phyloP scores from a whole-genome alignment of 2,329 filamentous ascomycete species.

The Hypoxylon sp. region DNA sequence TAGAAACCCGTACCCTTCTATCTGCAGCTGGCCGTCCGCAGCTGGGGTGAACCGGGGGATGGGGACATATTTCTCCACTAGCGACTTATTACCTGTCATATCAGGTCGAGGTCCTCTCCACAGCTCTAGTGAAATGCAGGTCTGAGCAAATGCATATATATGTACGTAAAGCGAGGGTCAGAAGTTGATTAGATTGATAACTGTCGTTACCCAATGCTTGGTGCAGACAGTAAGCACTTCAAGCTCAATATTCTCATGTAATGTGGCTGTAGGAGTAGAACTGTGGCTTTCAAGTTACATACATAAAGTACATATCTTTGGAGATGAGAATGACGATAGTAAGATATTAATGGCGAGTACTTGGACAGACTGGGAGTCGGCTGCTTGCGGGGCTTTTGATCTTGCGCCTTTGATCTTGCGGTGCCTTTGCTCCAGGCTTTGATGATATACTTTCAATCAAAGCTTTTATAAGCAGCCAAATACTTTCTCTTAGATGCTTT shows the following conservation, averaged over 20 bases:
- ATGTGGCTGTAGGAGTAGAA: background rate
- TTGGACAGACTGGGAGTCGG: background rate
- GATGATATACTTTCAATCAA: background rate
- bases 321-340: conserved; percentile 3
- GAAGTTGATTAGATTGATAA: background rate
- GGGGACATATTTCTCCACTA: conserved; percentile 17
- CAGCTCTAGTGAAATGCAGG: conserved; percentile 32
- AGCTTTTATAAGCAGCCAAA: background rate
- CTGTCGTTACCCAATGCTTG: too few species aligned
- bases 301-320: too few species aligned
- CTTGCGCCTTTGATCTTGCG: too few species aligned
- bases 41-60: conserved; percentile 12
- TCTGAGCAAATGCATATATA: conserved; percentile 4
- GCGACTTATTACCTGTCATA: conserved; percentile 22
- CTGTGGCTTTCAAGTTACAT: background rate
- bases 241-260: background rate
- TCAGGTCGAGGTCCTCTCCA: conserved; percentile 25
- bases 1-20: conserved; percentile 12
- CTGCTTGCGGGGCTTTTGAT: conserved; percentile 13
- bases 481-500: too few species aligned
- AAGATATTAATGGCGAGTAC: conserved; percentile 4
- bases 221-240: too few species aligned
- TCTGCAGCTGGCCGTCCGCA: conserved; percentile 29
- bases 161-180: background rate
- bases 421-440: background rate